Conservation (phyloP, 495 filamentous ascomycete species). For the Penicillium coffeae region DNA sequence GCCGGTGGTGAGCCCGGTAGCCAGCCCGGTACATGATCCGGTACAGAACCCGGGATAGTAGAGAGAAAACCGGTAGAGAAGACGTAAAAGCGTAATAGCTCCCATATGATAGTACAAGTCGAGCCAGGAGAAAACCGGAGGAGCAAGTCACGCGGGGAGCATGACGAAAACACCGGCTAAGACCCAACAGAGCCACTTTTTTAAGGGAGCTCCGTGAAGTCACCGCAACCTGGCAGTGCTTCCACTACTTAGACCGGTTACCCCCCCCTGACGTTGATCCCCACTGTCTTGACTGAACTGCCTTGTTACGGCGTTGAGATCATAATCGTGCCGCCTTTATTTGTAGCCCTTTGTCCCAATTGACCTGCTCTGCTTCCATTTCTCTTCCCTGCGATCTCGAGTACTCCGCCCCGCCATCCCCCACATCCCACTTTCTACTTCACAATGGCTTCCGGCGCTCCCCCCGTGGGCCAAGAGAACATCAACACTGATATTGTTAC, state of each 20-base stretch:
- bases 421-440: constrained; percentile 1
- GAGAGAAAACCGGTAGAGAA: too few relatives aligned
- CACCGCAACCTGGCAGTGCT: constrained; percentile 6
- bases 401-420: background rate
- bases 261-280: constrained; percentile 12
- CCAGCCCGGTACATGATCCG: too few relatives aligned
- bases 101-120: too few relatives aligned
- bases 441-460: constrained; percentile 37
- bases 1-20: too few relatives aligned
- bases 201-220: constrained; percentile 7
- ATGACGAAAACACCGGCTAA: constrained; percentile 20
- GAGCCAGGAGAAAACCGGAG: constrained; percentile 20
- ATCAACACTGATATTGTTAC: constrained; percentile 96
- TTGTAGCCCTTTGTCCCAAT: background rate
- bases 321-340: background rate
- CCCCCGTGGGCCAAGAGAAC: constrained; percentile 58
- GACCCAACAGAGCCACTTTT: background rate
- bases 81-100: too few relatives aligned
- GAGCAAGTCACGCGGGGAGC: constrained; percentile 18
- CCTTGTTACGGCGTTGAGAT: background rate
- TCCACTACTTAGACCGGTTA: constrained; percentile 20
- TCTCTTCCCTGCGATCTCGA: background rate
- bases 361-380: too few relatives aligned
- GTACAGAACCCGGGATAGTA: too few relatives aligned
- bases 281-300: background rate